Percentiles rank a stretch among this genome's conserved stretches.
Evolutionary conservation across 768 basidiomycete genomes (phyloP).

Genomic region (Gautieria morchelliformis): DNA sequence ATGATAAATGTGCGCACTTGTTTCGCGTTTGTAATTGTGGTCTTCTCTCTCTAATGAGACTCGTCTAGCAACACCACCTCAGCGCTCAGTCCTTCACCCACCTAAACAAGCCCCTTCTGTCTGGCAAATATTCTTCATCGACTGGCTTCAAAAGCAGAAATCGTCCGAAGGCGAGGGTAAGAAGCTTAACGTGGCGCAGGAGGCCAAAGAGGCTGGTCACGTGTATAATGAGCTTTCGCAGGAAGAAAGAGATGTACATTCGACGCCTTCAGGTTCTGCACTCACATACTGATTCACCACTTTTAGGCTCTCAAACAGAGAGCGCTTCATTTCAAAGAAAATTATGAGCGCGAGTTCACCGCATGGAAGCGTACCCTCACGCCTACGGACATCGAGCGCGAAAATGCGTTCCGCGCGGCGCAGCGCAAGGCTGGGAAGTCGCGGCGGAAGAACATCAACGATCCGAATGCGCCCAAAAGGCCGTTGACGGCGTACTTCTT

Average conservation of each 20-base stretch:
- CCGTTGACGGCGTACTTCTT: conserved; percentile 91
- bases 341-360: conserved; percentile 70
- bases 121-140: conserved; percentile 95
- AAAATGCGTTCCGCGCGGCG: conserved; percentile 84
- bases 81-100: conserved; percentile 73
- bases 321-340: conserved; percentile 77
- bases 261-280: conserved; percentile 15
- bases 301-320: conserved; percentile 43
- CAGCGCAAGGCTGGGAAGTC: conserved; percentile 92
- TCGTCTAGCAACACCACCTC: conserved; percentile 35
- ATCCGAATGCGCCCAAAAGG: conserved; percentile 95
- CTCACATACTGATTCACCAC: conserved; percentile 14
- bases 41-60: not conserved
- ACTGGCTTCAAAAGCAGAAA: conserved; percentile 77
- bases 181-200: conserved; percentile 91
- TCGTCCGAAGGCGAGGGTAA: conserved; percentile 28
- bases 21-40: not conserved
- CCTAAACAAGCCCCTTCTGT: conserved; percentile 90
- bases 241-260: conserved; percentile 75
- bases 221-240: conserved; percentile 72
- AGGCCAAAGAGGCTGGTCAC: conserved; percentile 88
- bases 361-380: conserved; percentile 79
- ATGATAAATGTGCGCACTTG: not conserved
- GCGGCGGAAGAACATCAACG: conserved; percentile 89
- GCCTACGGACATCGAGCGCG: conserved; percentile 86